Evolutionary conservation across 495 filamentous ascomycete genomes (phyloP).

Genomic region (Trichocladium uniseriatum): DNA sequence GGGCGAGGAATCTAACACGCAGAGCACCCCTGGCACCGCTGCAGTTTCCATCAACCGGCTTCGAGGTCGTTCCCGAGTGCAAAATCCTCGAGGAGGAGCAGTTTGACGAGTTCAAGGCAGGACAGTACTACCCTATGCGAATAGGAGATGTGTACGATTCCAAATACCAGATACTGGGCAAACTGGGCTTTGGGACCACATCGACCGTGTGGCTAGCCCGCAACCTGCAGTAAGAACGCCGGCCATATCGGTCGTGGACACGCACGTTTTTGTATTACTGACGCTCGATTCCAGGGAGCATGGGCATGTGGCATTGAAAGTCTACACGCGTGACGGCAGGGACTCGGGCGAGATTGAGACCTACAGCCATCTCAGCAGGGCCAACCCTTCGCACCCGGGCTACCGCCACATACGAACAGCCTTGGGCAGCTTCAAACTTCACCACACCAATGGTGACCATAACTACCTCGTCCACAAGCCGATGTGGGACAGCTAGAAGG

Average conservation of each 20-base stretch:
- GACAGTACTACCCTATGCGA: conserved; percentile 37
- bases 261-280: too few relatives aligned
- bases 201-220: conserved; percentile 48
- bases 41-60: neutral
- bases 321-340: too few relatives aligned
- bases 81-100: neutral
- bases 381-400: conserved; percentile 27
- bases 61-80: neutral
- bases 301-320: too few relatives aligned
- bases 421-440: conserved; percentile 32
- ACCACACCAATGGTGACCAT: conserved; percentile 29
- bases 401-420: conserved; percentile 27
- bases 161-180: conserved; percentile 42
- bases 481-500: conserved; percentile 27
- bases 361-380: conserved; percentile 26
- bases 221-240: conserved; percentile 41
- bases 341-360: conserved; percentile 24
- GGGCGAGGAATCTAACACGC: neutral
- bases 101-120: neutral
- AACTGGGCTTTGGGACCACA: conserved; percentile 45
- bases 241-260: too few relatives aligned
- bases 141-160: conserved; percentile 41
- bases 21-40: neutral
- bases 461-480: conserved; percentile 36
- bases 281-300: too few relatives aligned